Conservation (phyloP, 768 basidiomycete species). For the Termitomyces sp. region DNA sequence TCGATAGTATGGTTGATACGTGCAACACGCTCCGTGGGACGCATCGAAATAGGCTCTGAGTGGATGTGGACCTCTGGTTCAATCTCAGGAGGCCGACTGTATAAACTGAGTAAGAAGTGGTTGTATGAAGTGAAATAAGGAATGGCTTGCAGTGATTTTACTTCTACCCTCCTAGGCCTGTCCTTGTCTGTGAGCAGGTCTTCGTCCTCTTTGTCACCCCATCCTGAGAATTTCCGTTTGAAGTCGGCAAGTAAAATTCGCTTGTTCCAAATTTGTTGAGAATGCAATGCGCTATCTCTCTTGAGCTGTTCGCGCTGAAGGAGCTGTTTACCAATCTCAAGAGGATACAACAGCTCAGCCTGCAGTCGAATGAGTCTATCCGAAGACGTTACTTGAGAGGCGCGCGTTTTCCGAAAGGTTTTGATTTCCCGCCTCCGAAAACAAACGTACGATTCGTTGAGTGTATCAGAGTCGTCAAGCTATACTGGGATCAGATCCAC, state of each 20-base stretch:
- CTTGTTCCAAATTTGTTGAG: neutral
- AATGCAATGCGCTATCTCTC: slow-evolving; percentile 15
- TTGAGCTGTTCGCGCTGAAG: slow-evolving; percentile 73
- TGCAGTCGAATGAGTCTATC: slow-evolving; percentile 84
- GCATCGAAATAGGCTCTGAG: slow-evolving; percentile 27
- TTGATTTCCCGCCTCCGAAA: slow-evolving; percentile 95
- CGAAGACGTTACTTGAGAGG: slow-evolving; percentile 84
- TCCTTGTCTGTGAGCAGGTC: neutral
- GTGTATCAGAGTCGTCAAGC: neutral
- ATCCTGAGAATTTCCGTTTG: neutral
- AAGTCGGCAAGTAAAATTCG: neutral
- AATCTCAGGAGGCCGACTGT: neutral
- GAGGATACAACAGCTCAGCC: slow-evolving; percentile 62
- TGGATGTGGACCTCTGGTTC: neutral
- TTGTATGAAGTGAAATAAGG: neutral
- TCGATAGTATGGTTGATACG: slow-evolving; percentile 59
- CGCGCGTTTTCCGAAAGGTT: slow-evolving; percentile 87
- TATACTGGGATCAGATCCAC: neutral
- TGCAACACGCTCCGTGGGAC: slow-evolving; percentile 60
- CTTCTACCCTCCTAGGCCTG: neutral
- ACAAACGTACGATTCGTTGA: slow-evolving; percentile 87
- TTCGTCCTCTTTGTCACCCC: neutral
- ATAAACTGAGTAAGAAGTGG: neutral
- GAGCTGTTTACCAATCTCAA: slow-evolving; percentile 66
- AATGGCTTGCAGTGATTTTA: neutral